Evolutionary conservation across 371 early-diverging fungal species (phyloP), one percentile per base, ranked within the genome.

Genomic region (Umbelopsis sp.): DNA sequence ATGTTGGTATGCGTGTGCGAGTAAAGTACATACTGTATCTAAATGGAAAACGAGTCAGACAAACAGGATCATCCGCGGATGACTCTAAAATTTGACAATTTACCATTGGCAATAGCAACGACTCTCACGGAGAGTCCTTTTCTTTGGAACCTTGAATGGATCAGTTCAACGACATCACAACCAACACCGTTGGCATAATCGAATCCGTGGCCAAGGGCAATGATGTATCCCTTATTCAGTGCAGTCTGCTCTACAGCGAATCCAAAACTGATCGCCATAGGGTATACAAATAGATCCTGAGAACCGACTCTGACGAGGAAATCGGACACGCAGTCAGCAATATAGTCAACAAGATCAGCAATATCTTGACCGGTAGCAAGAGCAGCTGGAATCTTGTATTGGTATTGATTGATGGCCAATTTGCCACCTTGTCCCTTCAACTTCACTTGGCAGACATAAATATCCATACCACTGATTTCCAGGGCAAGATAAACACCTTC

Each of bases 21-120:
- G 83, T 65, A 97, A 80, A 3, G 97, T 94, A 50, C 96, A 96
- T 16, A 96, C 96, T 4, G 96, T 93, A 76, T 98, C 99, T 83
- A 71, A 11, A 46, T 25, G 2, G 16, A 66, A 52, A 22, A n/a
- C 29, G 29, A 32, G 70, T 53, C 9, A 24, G 22, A 63, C 5
- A 29, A 6, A 22, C 62, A 16, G 29, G 14, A n/a, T 25, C 44
- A 14, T 16, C 24, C 22, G 32, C 12, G 25, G 2, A 22, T 16
- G 11, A 51, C 25, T 20, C 44, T 11, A 50, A 50, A 51, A n/a
- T 24, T 20, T 44, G 45, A 52, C 46, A 14, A 71, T 82, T 73
- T 90, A 96, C 96, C 87, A 93, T 85, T 98, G 25, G 84, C 81
- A n/a, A 80, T 79, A 25, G 84, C 84, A 10, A 81, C 81, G 38